Evolutionary conservation across 352 stramenopile species (phyloP).

Genomic region (Plasmopara viticola): DNA sequence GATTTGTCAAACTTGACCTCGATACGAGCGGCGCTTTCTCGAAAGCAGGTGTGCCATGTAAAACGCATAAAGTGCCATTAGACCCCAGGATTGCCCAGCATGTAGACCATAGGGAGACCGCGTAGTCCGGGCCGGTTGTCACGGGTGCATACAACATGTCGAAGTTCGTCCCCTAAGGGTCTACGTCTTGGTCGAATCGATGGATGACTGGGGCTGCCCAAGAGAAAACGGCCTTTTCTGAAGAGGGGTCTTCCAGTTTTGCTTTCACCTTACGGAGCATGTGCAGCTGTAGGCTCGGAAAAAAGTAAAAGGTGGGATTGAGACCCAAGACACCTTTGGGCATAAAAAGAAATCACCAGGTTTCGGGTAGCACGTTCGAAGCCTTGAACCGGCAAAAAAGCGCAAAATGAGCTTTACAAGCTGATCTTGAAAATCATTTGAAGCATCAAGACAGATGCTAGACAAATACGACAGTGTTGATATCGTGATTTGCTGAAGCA

Average conservation of each 20-base stretch:
- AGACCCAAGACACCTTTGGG: background rate
- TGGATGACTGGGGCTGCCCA: background rate
- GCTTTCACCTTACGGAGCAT: background rate
- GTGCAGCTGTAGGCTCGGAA: background rate
- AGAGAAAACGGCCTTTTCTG: background rate
- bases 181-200: background rate
- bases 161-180: background rate
- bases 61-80: background rate
- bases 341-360: background rate
- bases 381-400: constrained; percentile 1
- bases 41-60: background rate
- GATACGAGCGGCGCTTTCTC: background rate
- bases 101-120: too few species aligned
- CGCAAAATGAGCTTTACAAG: background rate
- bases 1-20: background rate
- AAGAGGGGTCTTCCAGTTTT: background rate
- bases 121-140: background rate
- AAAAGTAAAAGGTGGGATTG: background rate
- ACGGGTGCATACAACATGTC: background rate
- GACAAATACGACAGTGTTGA: background rate
- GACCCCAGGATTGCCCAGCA: background rate
- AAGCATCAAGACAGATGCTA: background rate
- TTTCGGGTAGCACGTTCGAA: background rate
- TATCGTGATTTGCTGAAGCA: background rate
- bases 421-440: background rate